Percentiles rank a stretch among this genome's conserved stretches.
Conservation (phyloP, 495 filamentous ascomycete species). For the Aspergillus saccharolyticus region DNA sequence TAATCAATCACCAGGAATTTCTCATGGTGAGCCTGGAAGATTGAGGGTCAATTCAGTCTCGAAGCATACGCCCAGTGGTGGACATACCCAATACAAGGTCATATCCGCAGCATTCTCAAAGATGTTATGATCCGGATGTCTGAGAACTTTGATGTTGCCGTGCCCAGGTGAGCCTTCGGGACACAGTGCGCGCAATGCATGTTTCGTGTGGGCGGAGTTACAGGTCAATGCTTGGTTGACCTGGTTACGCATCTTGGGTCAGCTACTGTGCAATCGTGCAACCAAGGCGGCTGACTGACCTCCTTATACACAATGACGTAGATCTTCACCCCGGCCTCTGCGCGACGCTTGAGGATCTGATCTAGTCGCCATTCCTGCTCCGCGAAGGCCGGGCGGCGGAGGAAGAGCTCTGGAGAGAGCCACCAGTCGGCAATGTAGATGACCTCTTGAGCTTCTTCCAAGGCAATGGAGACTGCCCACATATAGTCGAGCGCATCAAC, state of each 20-base stretch:
- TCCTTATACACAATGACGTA: slow-evolving; percentile 94
- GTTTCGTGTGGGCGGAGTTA: slow-evolving; percentile 90
- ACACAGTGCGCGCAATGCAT: slow-evolving; percentile 74
- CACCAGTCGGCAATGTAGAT: slow-evolving; percentile 98
- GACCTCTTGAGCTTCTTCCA: slow-evolving; percentile 82
- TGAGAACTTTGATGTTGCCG: slow-evolving; percentile 84
- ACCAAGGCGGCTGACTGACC: slow-evolving; percentile 23
- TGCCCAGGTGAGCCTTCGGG: slow-evolving; percentile 72
- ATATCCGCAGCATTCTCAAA: slow-evolving; percentile 92
- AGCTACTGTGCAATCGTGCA: not conserved
- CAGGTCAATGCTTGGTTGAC: slow-evolving; percentile 78
- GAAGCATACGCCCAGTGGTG: not conserved
- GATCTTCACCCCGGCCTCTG: slow-evolving; percentile 91
- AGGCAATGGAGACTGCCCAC: slow-evolving; percentile 81
- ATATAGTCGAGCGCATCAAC: slow-evolving; percentile 91
- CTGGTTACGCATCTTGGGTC: slow-evolving; percentile 18
- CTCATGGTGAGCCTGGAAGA: slow-evolving; percentile 73
- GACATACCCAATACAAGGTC: slow-evolving; percentile 84
- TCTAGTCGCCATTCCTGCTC: slow-evolving; percentile 90
- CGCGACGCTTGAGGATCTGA: slow-evolving; percentile 76
- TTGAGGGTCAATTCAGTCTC: not conserved
- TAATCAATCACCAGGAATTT: slow-evolving; percentile 96
- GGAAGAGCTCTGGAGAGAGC: slow-evolving; percentile 88
- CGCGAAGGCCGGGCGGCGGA: slow-evolving; percentile 73
- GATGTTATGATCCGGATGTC: slow-evolving; percentile 93